phyloP scores from a whole-genome alignment of 805 yeast genomes.

The Hanseniaspora mollemarum region DNA sequence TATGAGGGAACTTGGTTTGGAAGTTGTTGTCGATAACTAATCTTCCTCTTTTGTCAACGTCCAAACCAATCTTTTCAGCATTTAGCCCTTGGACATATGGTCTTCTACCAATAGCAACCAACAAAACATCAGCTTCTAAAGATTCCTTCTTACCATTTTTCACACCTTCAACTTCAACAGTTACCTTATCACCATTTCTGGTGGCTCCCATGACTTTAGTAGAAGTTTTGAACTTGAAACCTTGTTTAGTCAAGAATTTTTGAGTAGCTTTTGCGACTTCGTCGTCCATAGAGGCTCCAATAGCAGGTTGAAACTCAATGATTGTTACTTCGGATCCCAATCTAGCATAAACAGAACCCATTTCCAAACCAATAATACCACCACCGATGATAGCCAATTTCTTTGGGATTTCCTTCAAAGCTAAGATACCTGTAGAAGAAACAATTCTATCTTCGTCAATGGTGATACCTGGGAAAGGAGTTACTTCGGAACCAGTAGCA shows the following conservation, averaged over 20 bases:
- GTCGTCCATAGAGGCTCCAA: constrained; percentile 97
- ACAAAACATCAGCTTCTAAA: constrained; percentile 79
- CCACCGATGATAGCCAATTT: constrained; percentile 90
- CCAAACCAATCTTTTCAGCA: constrained; percentile 81
- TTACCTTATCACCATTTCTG: constrained; percentile 79
- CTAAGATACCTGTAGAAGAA: constrained; percentile 83
- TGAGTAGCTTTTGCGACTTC: constrained; percentile 87
- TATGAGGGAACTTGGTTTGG: constrained; percentile 84
- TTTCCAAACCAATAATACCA: constrained; percentile 98
- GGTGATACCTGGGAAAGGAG: constrained; percentile 96
- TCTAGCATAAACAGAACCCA: constrained; percentile 96
- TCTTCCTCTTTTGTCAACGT: constrained; percentile 83
- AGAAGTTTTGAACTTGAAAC: constrained; percentile 80
- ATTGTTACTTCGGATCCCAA: constrained; percentile 92
- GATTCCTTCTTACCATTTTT: constrained; percentile 72
- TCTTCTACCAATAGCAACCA: constrained; percentile 98
- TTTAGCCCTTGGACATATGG: constrained; percentile 86
- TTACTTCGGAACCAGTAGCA: constrained; percentile 97
- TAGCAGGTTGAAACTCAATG: constrained; percentile 75
- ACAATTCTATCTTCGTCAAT: constrained; percentile 96
- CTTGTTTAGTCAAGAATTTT: constrained; percentile 87
- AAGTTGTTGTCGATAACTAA: constrained; percentile 87
- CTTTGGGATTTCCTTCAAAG: constrained; percentile 84
- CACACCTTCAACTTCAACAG: constrained; percentile 77
- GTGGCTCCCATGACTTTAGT: constrained; percentile 83